A percentile compares a stretch with the other conserved stretches of the same genome.
Evolutionary conservation across 352 stramenopile genomes (phyloP).

Genomic region (Globisporangium solare): DNA sequence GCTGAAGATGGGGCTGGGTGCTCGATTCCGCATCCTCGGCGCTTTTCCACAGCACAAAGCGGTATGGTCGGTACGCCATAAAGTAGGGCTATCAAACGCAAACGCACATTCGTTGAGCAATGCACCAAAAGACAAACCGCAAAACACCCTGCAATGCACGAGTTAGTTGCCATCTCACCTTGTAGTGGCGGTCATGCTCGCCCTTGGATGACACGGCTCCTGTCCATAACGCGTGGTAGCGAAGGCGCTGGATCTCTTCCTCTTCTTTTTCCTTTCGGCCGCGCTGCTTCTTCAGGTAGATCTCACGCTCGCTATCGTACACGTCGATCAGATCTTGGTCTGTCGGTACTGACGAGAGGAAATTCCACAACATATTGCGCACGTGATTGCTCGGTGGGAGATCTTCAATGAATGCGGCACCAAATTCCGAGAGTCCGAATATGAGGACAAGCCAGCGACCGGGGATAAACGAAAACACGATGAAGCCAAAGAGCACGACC

Average conservation of each 20-base stretch:
- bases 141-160: background rate
- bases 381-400: conserved; percentile 72
- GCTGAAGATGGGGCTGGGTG: conserved; percentile 39
- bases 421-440: conserved; percentile 76
- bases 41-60: conserved; percentile 80
- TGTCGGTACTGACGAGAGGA: conserved; percentile 72
- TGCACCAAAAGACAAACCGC: conserved; percentile 1
- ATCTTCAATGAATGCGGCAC: conserved; percentile 71
- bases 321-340: conserved; percentile 77
- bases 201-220: conserved; percentile 55
- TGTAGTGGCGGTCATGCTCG: conserved; percentile 58
- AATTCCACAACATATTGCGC: conserved; percentile 78
- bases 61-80: conserved; percentile 59
- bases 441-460: conserved; percentile 71
- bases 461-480: conserved; percentile 66
- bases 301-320: conserved; percentile 57
- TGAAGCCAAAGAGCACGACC: conserved; percentile 33
- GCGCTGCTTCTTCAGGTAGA: conserved; percentile 54
- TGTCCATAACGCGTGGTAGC: conserved; percentile 68
- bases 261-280: conserved; percentile 44
- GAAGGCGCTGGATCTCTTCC: conserved; percentile 39
- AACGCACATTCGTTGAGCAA: conserved; percentile 8
- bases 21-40: conserved; percentile 66
- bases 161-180: conserved; percentile 29
- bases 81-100: conserved; percentile 44